A percentile compares a stretch with the other conserved stretches of the same genome.
These are phyloP conservation scores for Phaeodactylum tricornutum DNA, from an alignment of 108 stramenopile species.

Conservation along the genomic window DNA sequence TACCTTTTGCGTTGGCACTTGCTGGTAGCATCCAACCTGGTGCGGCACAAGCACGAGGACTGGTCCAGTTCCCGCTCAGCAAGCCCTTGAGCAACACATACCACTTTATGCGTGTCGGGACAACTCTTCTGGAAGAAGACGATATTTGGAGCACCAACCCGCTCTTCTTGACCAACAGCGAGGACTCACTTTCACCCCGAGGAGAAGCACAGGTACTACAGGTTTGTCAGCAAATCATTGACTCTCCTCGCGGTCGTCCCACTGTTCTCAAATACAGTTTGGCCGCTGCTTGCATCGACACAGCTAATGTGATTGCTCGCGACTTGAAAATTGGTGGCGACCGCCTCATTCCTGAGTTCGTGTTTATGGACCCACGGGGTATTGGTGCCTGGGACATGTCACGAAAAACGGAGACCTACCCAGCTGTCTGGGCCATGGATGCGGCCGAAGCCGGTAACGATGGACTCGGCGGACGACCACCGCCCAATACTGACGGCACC, in stretches of 20 bases:
- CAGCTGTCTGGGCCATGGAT: constrained; percentile 70
- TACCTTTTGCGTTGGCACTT: no score
- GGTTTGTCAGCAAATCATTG: constrained; percentile 22
- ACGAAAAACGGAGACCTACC: constrained; percentile 22
- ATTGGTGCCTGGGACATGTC: constrained; percentile 67
- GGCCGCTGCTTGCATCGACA: constrained; percentile 54
- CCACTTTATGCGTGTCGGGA: constrained; percentile 56
- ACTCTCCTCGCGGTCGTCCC: constrained; percentile 14
- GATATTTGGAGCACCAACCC: constrained; percentile 72
- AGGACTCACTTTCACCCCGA: constrained; percentile 40
- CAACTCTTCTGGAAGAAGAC: constrained; percentile 52
- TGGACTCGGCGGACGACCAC: constrained; percentile 42
- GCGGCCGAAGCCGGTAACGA: constrained; percentile 43
- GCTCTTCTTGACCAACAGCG: constrained; percentile 67
- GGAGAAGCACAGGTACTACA: constrained; percentile 42
- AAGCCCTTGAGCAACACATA: constrained; percentile 45
- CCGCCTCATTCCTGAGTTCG: constrained; percentile 70
- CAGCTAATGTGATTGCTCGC: constrained; percentile 45
- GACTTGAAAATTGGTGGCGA: constrained; percentile 59
- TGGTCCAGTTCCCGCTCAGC: constrained; percentile 43
- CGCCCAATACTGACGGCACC: constrained; percentile 74
- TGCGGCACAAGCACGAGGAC: no score
- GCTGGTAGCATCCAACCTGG: no score
- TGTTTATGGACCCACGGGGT: constrained; percentile 71
- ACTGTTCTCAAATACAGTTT: constrained; percentile 53